phyloP scores from a whole-genome alignment of 1,284 basidiomycete species.

The Leccinum griseonigrum region DNA sequence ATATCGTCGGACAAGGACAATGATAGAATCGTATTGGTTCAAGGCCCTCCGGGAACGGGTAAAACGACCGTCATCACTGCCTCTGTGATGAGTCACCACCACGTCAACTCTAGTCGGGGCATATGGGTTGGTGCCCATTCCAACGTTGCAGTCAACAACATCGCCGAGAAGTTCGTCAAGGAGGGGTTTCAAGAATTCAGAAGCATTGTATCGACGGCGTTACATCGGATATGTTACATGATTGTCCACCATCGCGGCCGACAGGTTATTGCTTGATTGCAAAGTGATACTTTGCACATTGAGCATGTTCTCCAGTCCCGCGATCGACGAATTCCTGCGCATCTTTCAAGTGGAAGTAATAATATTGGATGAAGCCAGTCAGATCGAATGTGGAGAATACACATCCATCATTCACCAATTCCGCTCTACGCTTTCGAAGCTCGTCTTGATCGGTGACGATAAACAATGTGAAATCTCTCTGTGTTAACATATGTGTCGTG shows the following conservation, averaged over 20 bases:
- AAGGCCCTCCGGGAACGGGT: constrained; percentile 54
- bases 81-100: constrained; percentile 43
- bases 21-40: constrained; percentile 50
- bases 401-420: constrained; percentile 49
- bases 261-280: constrained; percentile 36
- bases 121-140: constrained; percentile 75
- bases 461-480: constrained; percentile 56
- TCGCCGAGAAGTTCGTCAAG: constrained; percentile 45
- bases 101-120: constrained; percentile 16
- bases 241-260: constrained; percentile 11
- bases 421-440: constrained; percentile 47
- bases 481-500: not conserved
- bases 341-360: constrained; percentile 46
- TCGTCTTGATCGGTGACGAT: constrained; percentile 74
- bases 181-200: constrained; percentile 37
- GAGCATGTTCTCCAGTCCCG: constrained; percentile 40
- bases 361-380: constrained; percentile 66
- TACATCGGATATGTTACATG: constrained; percentile 42
- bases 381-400: constrained; percentile 63
- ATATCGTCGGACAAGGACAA: constrained; percentile 37
- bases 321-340: constrained; percentile 32
- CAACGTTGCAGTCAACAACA: constrained; percentile 57
- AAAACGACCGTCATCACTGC: constrained; percentile 40
- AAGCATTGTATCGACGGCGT: constrained; percentile 44
- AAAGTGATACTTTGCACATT: constrained; percentile 59